phyloP scores from a whole-genome alignment of 78 protist genomes.

The Dictyostelium brefeldianum region DNA sequence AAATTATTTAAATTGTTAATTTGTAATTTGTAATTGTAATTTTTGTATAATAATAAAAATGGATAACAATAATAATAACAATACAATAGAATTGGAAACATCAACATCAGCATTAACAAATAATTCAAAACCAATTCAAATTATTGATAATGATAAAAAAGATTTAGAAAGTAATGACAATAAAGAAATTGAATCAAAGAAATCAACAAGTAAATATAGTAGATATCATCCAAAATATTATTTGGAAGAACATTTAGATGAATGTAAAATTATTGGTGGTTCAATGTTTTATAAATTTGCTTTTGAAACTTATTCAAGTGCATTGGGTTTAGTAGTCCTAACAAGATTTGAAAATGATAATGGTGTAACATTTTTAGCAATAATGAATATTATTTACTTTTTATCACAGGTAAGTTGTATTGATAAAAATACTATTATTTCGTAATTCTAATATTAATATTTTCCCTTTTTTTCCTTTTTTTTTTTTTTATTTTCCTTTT shows the following conservation, averaged over 20 bases:
- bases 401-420: constrained; percentile 73
- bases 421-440: too few species aligned
- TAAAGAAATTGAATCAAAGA: background rate
- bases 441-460: background rate
- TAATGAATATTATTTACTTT: constrained; percentile 76
- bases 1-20: too few species aligned
- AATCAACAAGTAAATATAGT: background rate
- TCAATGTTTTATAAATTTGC: constrained; percentile 66
- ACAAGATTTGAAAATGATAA: constrained; percentile 41
- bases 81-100: too few species aligned
- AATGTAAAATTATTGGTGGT: constrained; percentile 34
- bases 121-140: background rate
- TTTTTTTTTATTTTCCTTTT: background rate
- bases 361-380: constrained; percentile 69
- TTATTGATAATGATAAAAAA: background rate
- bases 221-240: constrained; percentile 34
- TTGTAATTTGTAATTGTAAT: too few species aligned
- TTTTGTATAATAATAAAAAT: too few species aligned
- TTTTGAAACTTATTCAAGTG: constrained; percentile 58
- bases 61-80: too few species aligned
- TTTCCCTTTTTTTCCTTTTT: background rate
- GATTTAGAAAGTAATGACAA: background rate
- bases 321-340: constrained; percentile 38
- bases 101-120: background rate
- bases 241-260: constrained; percentile 17